phyloP scores from a whole-genome alignment of 1,284 basidiomycete species.

The Naganishia sp. region DNA sequence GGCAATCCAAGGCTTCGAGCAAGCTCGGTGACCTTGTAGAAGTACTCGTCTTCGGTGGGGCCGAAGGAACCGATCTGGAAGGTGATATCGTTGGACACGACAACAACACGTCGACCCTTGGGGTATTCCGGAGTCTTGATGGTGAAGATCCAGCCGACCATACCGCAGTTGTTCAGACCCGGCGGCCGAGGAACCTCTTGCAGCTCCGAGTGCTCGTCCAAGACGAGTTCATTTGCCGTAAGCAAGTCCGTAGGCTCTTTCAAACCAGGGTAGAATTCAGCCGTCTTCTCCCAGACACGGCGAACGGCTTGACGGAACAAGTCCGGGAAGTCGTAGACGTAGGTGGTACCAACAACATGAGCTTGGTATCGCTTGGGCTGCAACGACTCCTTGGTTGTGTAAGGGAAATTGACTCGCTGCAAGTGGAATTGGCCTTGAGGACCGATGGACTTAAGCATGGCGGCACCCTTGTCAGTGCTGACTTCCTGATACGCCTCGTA shows the following conservation, averaged over 20 bases:
- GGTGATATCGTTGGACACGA: slow-evolving; percentile 98
- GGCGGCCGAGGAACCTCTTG: slow-evolving; percentile 86
- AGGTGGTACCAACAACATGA: slow-evolving; percentile 97
- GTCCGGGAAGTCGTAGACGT: slow-evolving; percentile 98
- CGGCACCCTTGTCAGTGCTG: slow-evolving; percentile 88
- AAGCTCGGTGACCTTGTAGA: slow-evolving; percentile 91
- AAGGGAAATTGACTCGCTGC: slow-evolving; percentile 86
- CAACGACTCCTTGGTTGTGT: slow-evolving; percentile 97
- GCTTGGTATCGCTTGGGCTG: slow-evolving; percentile 99
- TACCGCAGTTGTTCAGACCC: slow-evolving; percentile 92
- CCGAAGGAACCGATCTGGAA: slow-evolving; percentile 99
- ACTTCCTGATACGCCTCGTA: slow-evolving; percentile 99
- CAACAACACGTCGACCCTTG: slow-evolving; percentile 79
- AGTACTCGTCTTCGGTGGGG: slow-evolving; percentile 92
- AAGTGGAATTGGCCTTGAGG: slow-evolving; percentile 85
- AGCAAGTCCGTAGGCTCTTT: slow-evolving; percentile 75
- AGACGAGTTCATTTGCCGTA: slow-evolving; percentile 83
- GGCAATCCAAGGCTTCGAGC: slow-evolving; percentile 85
- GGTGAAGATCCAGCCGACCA: slow-evolving; percentile 97
- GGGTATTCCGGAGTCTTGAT: slow-evolving; percentile 93
- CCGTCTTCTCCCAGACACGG: slow-evolving; percentile 82
- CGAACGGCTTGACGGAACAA: slow-evolving; percentile 95
- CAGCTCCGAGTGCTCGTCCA: slow-evolving; percentile 89
- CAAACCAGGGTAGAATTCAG: slow-evolving; percentile 66
- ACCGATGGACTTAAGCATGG: slow-evolving; percentile 93